Conservation (phyloP, 1,139 yeast species). For the Suhomyces chickasaworum region DNA sequence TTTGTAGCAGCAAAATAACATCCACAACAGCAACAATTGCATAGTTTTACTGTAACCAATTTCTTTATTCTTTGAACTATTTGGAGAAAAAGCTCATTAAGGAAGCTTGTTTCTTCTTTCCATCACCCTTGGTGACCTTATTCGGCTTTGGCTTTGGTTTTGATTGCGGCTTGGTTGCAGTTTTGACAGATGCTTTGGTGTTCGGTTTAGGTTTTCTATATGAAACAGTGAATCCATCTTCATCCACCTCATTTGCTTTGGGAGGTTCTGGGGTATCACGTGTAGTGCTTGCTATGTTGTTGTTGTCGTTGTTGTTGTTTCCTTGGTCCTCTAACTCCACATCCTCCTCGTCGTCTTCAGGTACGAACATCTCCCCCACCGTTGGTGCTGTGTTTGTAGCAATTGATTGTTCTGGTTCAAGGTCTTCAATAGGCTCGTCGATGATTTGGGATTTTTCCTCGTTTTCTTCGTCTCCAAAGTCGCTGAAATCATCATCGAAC, state of each 20-base stretch:
- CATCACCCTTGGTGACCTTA: slow-evolving; percentile 19
- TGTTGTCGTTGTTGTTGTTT: background rate
- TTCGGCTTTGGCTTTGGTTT: slow-evolving; percentile 3
- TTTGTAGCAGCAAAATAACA: too few species aligned
- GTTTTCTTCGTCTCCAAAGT: slow-evolving; percentile 17
- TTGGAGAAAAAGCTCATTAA: slow-evolving; percentile 44
- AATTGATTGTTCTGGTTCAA: background rate
- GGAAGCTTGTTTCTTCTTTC: slow-evolving; percentile 38
- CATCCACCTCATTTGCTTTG: slow-evolving; percentile 32
- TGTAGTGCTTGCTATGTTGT: background rate
- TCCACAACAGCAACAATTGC: too few species aligned
- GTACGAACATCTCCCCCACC: slow-evolving; percentile 15
- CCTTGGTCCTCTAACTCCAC: background rate
- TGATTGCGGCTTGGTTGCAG: slow-evolving; percentile 17
- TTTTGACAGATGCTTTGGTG: slow-evolving; percentile 11
- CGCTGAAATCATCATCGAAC: slow-evolving; percentile 27
- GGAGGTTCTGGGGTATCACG: slow-evolving; percentile 4
- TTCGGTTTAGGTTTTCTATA: slow-evolving; percentile 22
- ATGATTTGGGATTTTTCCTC: slow-evolving; percentile 4
- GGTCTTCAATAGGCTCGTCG: slow-evolving; percentile 1
- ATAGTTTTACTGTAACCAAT: too few species aligned
- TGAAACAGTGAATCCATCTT: slow-evolving; percentile 44
- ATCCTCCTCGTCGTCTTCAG: slow-evolving; percentile 14
- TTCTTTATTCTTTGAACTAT: too few species aligned
- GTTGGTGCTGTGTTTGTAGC: slow-evolving; percentile 7